Evolutionary conservation across 192 early-diverging fungal genomes (phyloP).

Genomic region (Umbelopsis sp.): DNA sequence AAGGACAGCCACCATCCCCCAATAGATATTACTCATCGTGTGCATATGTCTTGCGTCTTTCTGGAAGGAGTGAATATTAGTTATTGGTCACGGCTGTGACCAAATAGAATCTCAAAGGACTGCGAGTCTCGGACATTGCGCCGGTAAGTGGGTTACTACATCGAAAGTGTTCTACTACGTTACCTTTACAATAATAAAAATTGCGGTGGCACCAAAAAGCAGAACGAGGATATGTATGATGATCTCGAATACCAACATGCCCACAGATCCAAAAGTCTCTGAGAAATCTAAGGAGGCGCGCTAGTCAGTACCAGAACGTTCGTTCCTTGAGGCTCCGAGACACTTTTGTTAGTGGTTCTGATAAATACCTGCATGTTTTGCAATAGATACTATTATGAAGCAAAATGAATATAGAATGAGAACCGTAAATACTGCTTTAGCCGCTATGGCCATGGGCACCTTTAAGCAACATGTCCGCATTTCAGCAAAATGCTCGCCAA

Average conservation of each 20-base stretch:
- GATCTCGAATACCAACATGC: slow-evolving; percentile 18
- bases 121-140: too few species aligned
- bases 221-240: slow-evolving; percentile 14
- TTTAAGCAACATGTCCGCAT: slow-evolving; percentile 14
- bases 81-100: background rate
- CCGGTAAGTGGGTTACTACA: too few species aligned
- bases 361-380: slow-evolving; percentile 17
- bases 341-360: background rate
- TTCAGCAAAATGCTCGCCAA: background rate
- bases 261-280: slow-evolving; percentile 23
- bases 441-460: background rate
- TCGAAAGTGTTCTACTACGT: background rate
- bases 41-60: slow-evolving; percentile 12
- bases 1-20: background rate
- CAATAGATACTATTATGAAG: slow-evolving; percentile 6
- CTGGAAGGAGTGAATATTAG: background rate
- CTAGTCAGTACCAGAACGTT: background rate
- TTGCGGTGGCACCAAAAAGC: background rate
- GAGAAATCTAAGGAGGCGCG: slow-evolving; percentile 20
- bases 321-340: background rate
- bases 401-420: slow-evolving; percentile 5
- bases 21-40: slow-evolving; percentile 11
- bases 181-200: slow-evolving; percentile 21
- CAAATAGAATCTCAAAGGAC: background rate
- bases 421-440: background rate